A percentile compares a stretch with the other conserved stretches of the same genome.
These are phyloP conservation scores for Hyphopichia buzzinii DNA, from an alignment of 1,139 yeast species.

Conservation along the genomic window DNA sequence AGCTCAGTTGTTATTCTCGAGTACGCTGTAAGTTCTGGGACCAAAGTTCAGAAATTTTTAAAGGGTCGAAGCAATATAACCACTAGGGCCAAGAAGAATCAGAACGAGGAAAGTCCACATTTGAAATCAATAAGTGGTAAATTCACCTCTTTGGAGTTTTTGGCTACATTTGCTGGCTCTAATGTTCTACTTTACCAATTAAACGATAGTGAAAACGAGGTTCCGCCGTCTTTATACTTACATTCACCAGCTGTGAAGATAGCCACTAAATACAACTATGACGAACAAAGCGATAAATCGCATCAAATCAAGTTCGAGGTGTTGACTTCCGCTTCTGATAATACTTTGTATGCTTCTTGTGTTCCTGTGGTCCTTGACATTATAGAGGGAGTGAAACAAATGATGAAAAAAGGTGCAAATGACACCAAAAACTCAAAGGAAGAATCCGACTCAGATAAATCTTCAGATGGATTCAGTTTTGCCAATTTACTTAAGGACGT, in stretches of 20 bases:
- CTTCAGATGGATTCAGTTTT: conserved; percentile 27
- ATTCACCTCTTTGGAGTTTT: conserved; percentile 49
- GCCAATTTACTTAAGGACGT: conserved; percentile 45
- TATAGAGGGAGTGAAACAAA: conserved; percentile 40
- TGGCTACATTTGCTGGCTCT: conserved; percentile 68
- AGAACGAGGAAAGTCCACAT: conserved; percentile 13
- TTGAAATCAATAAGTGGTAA: conserved; percentile 25
- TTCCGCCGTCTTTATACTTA: conserved; percentile 57
- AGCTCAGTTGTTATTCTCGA: conserved; percentile 50
- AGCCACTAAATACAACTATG: conserved; percentile 34
- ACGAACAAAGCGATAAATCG: conserved; percentile 23
- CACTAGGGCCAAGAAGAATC: conserved; percentile 5
- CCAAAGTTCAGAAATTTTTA: conserved; percentile 40
- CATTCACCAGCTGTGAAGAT: conserved; percentile 78
- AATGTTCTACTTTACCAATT: conserved; percentile 53
- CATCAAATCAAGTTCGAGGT: conserved; percentile 55
- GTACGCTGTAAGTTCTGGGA: conserved; percentile 41
- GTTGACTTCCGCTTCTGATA: conserved; percentile 69
- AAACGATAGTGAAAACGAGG: conserved; percentile 37
- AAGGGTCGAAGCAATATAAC: conserved; percentile 14
- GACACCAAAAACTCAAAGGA: conserved; percentile 5
- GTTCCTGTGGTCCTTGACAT: conserved; percentile 75
- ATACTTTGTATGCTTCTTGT: conserved; percentile 66
- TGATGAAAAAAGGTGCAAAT: conserved; percentile 26
- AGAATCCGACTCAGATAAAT: not conserved